phyloP scores from a whole-genome alignment of 2,329 filamentous ascomycete genomes.

The Myrmaecium sp. region DNA sequence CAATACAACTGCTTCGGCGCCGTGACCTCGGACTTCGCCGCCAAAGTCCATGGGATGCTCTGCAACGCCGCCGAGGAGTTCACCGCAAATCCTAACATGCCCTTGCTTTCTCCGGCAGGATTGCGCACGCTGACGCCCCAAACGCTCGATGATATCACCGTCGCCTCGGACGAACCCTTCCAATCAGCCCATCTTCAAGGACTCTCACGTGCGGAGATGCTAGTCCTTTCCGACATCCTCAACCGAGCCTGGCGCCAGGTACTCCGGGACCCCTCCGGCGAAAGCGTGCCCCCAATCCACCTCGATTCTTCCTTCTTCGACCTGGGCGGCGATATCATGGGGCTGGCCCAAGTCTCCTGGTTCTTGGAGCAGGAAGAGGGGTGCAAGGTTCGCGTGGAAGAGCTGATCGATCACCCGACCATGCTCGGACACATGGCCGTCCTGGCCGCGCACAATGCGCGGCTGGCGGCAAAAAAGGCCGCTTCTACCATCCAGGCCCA shows the following conservation, averaged over 20 bases:
- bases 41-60: conserved; percentile 27
- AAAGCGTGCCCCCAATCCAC: conserved; percentile 8
- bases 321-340: conserved; percentile 18
- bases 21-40: conserved; percentile 33
- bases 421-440: conserved; percentile 2
- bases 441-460: too few species aligned
- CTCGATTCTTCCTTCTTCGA: conserved; percentile 17
- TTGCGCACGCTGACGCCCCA: conserved; percentile 4
- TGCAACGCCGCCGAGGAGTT: conserved; percentile 13
- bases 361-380: conserved; percentile 12
- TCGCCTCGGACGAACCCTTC: conserved; percentile 13
- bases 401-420: conserved; percentile 1
- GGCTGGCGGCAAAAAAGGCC: too few species aligned
- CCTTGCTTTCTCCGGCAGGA: conserved; percentile 12
- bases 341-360: conserved; percentile 14
- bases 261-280: conserved; percentile 11
- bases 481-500: too few species aligned
- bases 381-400: not conserved
- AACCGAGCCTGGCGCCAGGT: conserved; percentile 16
- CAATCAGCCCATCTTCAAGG: too few species aligned
- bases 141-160: conserved; percentile 4
- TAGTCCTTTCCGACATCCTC: conserved; percentile 10
- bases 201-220: conserved; percentile 11
- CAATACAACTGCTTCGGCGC: too few species aligned
- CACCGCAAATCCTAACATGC: conserved; percentile 12